phyloP scores from a whole-genome alignment of 768 basidiomycete species.

The Boletus rex-veris region DNA sequence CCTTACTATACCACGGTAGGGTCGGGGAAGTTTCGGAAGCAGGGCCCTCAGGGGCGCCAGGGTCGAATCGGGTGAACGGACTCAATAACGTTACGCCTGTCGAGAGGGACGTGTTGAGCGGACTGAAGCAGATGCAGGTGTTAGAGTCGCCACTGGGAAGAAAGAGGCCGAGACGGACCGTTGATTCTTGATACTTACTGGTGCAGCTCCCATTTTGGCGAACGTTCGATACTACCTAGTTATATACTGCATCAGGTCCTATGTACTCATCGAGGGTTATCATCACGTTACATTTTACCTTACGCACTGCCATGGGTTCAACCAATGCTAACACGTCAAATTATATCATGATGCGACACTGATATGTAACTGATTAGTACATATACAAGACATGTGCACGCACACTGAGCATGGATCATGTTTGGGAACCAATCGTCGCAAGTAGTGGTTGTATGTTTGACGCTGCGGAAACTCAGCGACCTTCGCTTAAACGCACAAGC shows the following conservation, averaged over 20 bases:
- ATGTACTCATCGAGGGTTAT: neutral
- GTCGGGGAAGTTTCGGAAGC: conserved; percentile 21
- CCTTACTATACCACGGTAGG: conserved; percentile 13
- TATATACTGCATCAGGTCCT: neutral
- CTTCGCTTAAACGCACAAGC: conserved; percentile 1
- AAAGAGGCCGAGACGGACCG: conserved; percentile 24
- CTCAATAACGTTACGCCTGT: conserved; percentile 54
- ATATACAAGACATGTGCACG: neutral
- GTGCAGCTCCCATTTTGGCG: neutral
- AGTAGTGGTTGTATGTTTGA: neutral
- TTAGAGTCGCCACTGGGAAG: conserved; percentile 29
- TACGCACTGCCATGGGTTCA: neutral
- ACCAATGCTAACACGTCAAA: neutral
- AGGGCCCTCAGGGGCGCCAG: conserved; percentile 13
- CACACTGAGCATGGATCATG: neutral
- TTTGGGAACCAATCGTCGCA: neutral
- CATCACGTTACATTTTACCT: neutral
- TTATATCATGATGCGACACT: neutral
- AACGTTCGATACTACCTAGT: neutral
- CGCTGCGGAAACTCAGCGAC: neutral
- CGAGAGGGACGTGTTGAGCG: conserved; percentile 33
- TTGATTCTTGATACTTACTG: conserved; percentile 10
- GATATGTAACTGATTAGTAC: conserved; percentile 11
- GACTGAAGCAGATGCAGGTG: conserved; percentile 22
- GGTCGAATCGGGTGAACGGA: conserved; percentile 12